phyloP scores from a whole-genome alignment of 75 land plant genomes.

The Azolla pinnata region DNA sequence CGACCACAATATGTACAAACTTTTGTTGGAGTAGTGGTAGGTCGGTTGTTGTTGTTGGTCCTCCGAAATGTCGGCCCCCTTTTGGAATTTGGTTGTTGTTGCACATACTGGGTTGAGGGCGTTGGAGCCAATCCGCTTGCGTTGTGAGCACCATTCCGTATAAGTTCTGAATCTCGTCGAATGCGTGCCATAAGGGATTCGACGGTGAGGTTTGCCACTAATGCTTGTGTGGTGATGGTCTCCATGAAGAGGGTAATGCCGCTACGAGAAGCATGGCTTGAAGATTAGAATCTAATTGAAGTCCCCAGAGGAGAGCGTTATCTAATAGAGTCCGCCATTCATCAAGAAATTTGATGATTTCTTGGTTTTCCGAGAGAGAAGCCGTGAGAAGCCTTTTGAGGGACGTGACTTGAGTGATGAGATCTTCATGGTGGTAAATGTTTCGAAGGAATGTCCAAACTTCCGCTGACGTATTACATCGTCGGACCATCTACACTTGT shows the following conservation, averaged over 20 bases:
- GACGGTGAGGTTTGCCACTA: no score
- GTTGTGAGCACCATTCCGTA: no score
- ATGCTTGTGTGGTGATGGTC: conserved; percentile 1
- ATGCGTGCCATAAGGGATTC: no score
- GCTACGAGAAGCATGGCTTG: conserved; percentile 3
- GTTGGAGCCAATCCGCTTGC: no score
- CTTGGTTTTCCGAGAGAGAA: not conserved
- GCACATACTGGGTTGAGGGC: no score
- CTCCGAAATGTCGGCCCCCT: not conserved
- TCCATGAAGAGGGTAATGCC: not conserved
- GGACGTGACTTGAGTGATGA: not conserved
- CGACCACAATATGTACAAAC: not conserved
- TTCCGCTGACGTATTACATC: not conserved
- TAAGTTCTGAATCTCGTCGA: no score
- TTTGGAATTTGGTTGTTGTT: not conserved
- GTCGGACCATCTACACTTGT: not conserved
- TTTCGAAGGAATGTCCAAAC: not conserved
- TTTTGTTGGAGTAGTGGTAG: not conserved
- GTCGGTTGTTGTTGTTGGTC: not conserved
- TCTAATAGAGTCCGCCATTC: not conserved
- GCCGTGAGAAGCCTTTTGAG: not conserved
- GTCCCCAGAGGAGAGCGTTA: not conserved
- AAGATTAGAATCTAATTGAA: not conserved
- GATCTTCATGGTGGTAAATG: not conserved
- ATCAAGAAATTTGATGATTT: not conserved